These are phyloP conservation scores for Diaporthe caulivora DNA, from an alignment of 2,329 filamentous ascomycete species.

Conservation along the genomic window DNA sequence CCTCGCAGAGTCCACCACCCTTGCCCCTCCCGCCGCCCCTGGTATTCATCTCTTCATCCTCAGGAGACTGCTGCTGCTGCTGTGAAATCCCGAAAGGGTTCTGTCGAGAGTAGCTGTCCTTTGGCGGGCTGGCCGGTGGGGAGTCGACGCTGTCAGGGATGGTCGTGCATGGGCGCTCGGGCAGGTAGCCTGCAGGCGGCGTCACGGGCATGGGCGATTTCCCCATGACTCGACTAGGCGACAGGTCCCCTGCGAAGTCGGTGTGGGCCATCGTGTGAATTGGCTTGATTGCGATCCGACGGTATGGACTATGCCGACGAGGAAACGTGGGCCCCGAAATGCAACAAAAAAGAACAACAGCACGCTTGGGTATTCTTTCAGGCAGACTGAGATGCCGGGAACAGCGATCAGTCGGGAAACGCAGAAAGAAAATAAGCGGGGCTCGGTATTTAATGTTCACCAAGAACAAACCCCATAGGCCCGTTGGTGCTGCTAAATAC, in stretches of 20 bases:
- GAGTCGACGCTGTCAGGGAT: conserved; percentile 10
- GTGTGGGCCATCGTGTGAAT: neutral
- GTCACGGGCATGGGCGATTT: conserved; percentile 22
- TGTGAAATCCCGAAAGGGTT: neutral
- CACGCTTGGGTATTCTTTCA: neutral
- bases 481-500: conserved; percentile 19
- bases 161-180: conserved; percentile 30
- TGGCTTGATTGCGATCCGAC: neutral
- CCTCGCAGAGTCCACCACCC: neutral
- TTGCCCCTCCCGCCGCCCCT: conserved; percentile 1
- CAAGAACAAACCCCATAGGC: neutral
- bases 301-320: neutral
- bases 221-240: conserved; percentile 28
- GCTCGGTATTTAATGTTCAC: neutral
- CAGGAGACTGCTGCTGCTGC: neutral
- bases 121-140: conserved; percentile 1
- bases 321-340: neutral
- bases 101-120: conserved; percentile 7
- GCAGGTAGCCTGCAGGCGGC: conserved; percentile 32
- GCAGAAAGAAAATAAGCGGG: conserved; percentile 21
- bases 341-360: neutral
- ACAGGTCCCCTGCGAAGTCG: neutral
- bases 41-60: conserved; percentile 1
- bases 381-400: neutral
- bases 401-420: neutral